Evolutionary conservation across 805 yeast genomes (phyloP), one percentile per base, ranked within the genome.

Genomic region (Saccharomyces eubayanus): DNA sequence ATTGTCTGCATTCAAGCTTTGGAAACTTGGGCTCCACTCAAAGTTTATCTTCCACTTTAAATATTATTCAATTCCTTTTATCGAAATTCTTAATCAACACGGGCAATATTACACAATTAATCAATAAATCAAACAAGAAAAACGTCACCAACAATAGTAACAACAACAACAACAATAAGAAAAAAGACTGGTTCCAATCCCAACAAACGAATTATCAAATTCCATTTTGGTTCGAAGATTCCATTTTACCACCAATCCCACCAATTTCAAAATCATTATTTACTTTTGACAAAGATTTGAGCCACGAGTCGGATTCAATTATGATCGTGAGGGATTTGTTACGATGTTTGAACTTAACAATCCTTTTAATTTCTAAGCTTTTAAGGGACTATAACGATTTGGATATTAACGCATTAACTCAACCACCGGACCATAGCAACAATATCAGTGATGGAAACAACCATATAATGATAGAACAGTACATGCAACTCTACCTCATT

Each of bases 261-360:
- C 71, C 72, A 30, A 62, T 66, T n/a, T 56, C 71, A 16, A 65
- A 61, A 57, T 63, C 70, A 6, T 49, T 61, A 30, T 67, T 68
- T 47, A 56, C 60, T n/a, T 67, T 63, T 50, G 61, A 59, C 28
- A 50, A 57, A 27, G 55, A 54, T 28, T 28, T 16, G 10, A 9
- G 4, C 10, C 12, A 29, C 4, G 49, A 50, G 3, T 46, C 28
- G 2, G 58, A 52, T 21, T 50, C 58, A 3, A 53, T 43, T 31
- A 53, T 48, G 30, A 58, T 51, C 41, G 10, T 56, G 6, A 29
- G 49, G 14, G 50, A 56, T 28, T 31, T 66, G 31, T 52, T 59
- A 6, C 55, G 60, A 16, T 61, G 62, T 24, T 50, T 66, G 28
- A 55, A 57, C 31, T 46, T 51, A 14, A 53, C 57, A 11, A 31